Evolutionary conservation across 148 eudicot species (phyloP).

Genomic region (Nepenthes gracilis): DNA sequence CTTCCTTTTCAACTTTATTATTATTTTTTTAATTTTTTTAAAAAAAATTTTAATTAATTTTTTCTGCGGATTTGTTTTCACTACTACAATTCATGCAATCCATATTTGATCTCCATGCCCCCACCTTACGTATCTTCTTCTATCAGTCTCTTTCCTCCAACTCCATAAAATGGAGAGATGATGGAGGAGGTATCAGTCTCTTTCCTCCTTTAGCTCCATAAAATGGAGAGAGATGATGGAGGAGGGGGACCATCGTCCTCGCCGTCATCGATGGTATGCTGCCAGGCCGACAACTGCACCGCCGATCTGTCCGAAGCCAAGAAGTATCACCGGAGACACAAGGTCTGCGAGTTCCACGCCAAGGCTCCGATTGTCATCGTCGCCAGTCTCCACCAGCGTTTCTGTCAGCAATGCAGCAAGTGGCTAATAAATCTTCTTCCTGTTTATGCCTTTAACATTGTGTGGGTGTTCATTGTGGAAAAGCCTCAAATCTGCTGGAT

Average conservation of each 20-base stretch:
- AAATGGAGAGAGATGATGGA: conserved; percentile 17
- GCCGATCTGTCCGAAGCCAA: conserved; percentile 58
- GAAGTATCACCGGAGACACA: conserved; percentile 72
- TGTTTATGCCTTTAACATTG: not conserved
- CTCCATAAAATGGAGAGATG: conserved; percentile 12
- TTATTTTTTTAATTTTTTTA: too few species aligned
- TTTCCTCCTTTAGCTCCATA: not conserved
- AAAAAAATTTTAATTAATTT: too few species aligned
- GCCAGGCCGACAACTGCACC: conserved; percentile 42
- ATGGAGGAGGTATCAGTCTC: conserved; percentile 4
- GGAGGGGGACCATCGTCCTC: conserved; percentile 7
- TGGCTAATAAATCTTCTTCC: conserved; percentile 2
- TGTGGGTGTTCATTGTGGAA: not conserved
- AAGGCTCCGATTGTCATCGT: conserved; percentile 51
- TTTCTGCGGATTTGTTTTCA: too few species aligned
- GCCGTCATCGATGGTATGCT: conserved; percentile 7
- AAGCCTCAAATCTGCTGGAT: not conserved
- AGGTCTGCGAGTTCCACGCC: conserved; percentile 75
- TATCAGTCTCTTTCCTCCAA: not conserved
- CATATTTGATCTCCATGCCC: too few species aligned
- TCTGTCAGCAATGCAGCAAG: conserved; percentile 96
- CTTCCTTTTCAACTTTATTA: too few species aligned
- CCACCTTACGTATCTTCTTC: too few species aligned
- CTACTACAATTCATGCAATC: too few species aligned
- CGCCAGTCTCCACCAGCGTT: conserved; percentile 43